Evolutionary conservation across 2,329 filamentous ascomycete genomes (phyloP), one percentile per base, ranked within the genome.

Genomic region (Claviceps humidiphila): DNA sequence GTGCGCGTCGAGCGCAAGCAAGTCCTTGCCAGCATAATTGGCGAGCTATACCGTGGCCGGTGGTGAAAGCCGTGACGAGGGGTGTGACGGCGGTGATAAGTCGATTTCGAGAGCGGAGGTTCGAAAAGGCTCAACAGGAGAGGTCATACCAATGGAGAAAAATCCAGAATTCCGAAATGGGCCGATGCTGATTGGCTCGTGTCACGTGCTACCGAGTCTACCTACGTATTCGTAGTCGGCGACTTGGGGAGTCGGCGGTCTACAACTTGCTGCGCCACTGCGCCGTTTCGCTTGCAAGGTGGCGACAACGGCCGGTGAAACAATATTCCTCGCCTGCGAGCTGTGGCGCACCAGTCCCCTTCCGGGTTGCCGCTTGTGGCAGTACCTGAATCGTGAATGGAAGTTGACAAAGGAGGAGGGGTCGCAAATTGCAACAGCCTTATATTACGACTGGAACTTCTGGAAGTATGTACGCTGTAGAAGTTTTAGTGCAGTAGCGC

Each of bases 21-120:
- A 74, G 89, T 89, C 80, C 89, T 87, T 76, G 88, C 86, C 81
- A 96, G 84, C 91, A 97, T 96, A 70, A 72, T 85, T 78, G 72
- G 71, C 71, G 61, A 66, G 62, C 63, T 68, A 61, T 63, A 68
- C 61, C 63, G 65, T 63, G 64, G 60, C 65, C 65, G 30, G 66
- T 62, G 64, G 57, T 59, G 61, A 59, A 57, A 60, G 60, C 64
- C 65, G 65, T 64, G 60, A 64, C 68, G 61, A 17, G 64, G 59
- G 60, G 55, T 60, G 58, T 61, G 62, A 61, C 64, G 64, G 62
- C 65, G 62, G 66, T 67, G 63, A 54, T 59, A 41, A 47, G 57
- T 66, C 64, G 64, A 59, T 68, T 61, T 68, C 66, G 64, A 65
- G 58, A 38, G 64, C 66, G 63, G 61, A 59, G 59, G 60, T 63